Percentiles rank a stretch among this genome's conserved stretches.
Conservation (phyloP, 164 flowering plant genomes). For the Magnolia changhungtana region DNA sequence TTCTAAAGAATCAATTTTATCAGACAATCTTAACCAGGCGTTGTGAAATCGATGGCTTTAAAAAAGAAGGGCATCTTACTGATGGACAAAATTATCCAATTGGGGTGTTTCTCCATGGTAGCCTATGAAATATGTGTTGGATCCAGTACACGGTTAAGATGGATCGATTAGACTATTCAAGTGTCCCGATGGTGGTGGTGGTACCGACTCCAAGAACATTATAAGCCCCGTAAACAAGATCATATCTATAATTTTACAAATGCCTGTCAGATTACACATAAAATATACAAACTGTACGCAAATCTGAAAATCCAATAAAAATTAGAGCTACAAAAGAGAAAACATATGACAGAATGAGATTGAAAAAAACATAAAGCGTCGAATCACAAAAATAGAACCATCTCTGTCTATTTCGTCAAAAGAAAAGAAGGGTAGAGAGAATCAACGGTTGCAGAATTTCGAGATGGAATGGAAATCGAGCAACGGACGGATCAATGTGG, state of each 20-base stretch:
- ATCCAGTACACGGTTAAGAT: too few relatives aligned
- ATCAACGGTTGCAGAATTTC: background rate
- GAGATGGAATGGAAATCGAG: background rate
- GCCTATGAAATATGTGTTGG: too few relatives aligned
- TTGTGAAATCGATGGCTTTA: too few relatives aligned
- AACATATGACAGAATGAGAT: too few relatives aligned
- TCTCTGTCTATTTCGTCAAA: background rate
- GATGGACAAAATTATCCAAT: too few relatives aligned
- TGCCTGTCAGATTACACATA: background rate
- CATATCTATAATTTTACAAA: background rate
- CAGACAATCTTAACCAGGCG: too few relatives aligned
- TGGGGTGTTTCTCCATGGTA: too few relatives aligned
- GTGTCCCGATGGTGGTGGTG: too few relatives aligned
- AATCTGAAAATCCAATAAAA: background rate
- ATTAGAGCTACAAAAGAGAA: background rate
- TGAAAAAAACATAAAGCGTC: background rate
- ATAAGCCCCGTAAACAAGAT: background rate
- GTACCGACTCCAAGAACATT: too few relatives aligned
- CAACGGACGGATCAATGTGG: background rate
- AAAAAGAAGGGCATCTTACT: too few relatives aligned
- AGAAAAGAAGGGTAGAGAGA: background rate
- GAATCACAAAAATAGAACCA: background rate
- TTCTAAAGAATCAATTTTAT: too few relatives aligned
- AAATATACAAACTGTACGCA: background rate
- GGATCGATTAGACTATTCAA: too few relatives aligned